Percentiles rank a stretch among this genome's conserved stretches.
Conservation (phyloP, 2,329 filamentous ascomycete genomes). For the Teratosphaeria gauchensis region DNA sequence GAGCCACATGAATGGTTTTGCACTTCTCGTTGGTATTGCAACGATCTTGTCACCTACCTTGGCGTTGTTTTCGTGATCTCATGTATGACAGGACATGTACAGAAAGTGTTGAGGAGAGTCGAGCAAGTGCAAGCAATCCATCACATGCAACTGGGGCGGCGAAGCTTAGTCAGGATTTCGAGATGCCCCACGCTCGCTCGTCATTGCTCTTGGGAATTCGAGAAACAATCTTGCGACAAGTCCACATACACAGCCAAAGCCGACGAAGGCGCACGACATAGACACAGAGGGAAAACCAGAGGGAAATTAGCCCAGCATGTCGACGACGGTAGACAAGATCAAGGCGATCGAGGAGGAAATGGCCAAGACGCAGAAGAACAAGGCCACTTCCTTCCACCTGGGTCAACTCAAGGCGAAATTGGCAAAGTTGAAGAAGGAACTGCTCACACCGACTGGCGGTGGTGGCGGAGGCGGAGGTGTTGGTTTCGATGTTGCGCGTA, state of each 20-base stretch:
- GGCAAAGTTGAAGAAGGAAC: slow-evolving; percentile 92
- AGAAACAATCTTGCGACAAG: not conserved
- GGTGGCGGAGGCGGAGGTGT: slow-evolving; percentile 79
- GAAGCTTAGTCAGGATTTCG: too few relatives aligned
- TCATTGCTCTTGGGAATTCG: not conserved
- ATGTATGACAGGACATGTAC: too few relatives aligned
- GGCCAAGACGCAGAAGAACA: slow-evolving; percentile 96
- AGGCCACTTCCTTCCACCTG: slow-evolving; percentile 40
- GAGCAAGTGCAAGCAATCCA: too few relatives aligned
- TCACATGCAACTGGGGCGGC: too few relatives aligned
- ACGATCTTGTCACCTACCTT: too few relatives aligned
- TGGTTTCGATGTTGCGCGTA: slow-evolving; percentile 95
- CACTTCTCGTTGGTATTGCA: too few relatives aligned
- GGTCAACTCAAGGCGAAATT: slow-evolving; percentile 94
- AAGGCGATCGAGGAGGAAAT: slow-evolving; percentile 97
- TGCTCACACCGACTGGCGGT: slow-evolving; percentile 70
- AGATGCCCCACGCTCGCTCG: too few relatives aligned
- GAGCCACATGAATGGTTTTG: too few relatives aligned
- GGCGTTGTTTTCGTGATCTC: too few relatives aligned
- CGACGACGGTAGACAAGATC: slow-evolving; percentile 98
- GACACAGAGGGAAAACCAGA: not conserved
- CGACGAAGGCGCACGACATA: not conserved
- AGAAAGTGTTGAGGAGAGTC: too few relatives aligned
- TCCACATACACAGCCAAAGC: not conserved
- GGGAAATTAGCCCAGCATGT: slow-evolving; percentile 46